A percentile compares a stretch with the other conserved stretches of the same genome.
Conservation (phyloP, 768 basidiomycete species). For the Suillus brevipes region DNA sequence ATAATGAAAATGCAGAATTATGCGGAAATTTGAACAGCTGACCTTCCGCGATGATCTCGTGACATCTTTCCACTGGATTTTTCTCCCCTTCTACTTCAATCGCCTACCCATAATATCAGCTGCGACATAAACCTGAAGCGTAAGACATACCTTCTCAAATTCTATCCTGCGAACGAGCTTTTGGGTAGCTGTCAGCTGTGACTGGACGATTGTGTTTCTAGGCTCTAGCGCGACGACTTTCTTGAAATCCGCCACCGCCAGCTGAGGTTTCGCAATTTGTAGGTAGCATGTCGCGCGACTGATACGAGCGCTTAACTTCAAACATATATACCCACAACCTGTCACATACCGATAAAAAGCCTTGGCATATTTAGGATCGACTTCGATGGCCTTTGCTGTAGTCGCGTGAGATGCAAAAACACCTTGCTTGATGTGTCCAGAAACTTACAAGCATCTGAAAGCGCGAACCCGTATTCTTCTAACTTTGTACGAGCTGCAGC, state of each 20-base stretch:
- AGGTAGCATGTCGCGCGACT: slow-evolving; percentile 91
- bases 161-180: slow-evolving; percentile 89
- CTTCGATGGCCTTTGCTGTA: slow-evolving; percentile 77
- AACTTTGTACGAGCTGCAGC: slow-evolving; percentile 91
- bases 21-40: slow-evolving; percentile 11
- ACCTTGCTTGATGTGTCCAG: not conserved
- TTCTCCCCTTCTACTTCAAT: slow-evolving; percentile 93
- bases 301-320: slow-evolving; percentile 8
- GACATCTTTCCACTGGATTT: slow-evolving; percentile 69
- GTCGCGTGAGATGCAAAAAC: slow-evolving; percentile 10
- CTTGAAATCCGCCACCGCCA: slow-evolving; percentile 86
- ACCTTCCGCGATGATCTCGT: slow-evolving; percentile 81
- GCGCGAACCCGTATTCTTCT: slow-evolving; percentile 92
- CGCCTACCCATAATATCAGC: slow-evolving; percentile 48
- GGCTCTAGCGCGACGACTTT: slow-evolving; percentile 84
- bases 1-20: slow-evolving; percentile 11
- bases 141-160: slow-evolving; percentile 75
- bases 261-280: slow-evolving; percentile 83
- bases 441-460: slow-evolving; percentile 79
- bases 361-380: slow-evolving; percentile 90
- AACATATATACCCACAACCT: not conserved
- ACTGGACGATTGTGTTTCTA: slow-evolving; percentile 74
- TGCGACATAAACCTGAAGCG: too few species aligned
- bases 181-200: slow-evolving; percentile 84
- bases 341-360: slow-evolving; percentile 73